Evolutionary conservation across 352 stramenopile species (phyloP), one percentile per base, ranked within the genome.

Genomic region (Phytophthora foliorum): DNA sequence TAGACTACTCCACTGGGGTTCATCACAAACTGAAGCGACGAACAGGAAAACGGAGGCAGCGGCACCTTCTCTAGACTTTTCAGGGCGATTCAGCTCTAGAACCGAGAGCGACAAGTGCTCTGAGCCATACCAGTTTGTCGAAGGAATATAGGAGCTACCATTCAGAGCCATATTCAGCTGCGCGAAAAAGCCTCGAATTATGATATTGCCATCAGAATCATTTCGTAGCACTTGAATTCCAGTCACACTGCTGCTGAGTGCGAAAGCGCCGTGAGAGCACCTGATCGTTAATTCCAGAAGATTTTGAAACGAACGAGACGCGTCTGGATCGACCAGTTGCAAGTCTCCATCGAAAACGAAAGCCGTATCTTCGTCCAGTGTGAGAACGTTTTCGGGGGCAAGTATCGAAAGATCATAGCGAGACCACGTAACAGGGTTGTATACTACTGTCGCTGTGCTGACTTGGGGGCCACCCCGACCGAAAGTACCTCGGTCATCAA

Each of bases 121-220:
- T 5, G 80, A 63, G 9, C 87, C 87, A 27, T 80, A 89, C 81
- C 84, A 94, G 63, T 94, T 66, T 38, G 16, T 32, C 5, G 56
- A 46, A 49, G 84, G 82, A 11, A 83, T 55, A 53, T 91, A 95
- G 4, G 54, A 46, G 27, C 80, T 88, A 11, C 69, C 66, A 36
- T 86, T 77, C 2, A 94, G 59, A 19, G 77, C 86, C 1, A 46
- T 57, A 53, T 94, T 92, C 48, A 94, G 44, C 32, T 88, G 72
- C 17, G 45, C 21, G 3, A 90, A 52, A 22, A 86, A 88, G 3
- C 84, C 84, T 25, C 71, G 76, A 56, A 90, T 29, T 2, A 77
- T 60, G 14, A 87, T 17, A 11, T 25, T 27, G 1, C 53, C 49
- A 9, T 57, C 27, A n/a, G 73, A 60, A 38, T 68, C 45, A 29